Evolutionary conservation across 345 rosid species (phyloP).

Genomic region (Gossypium raimondii): DNA sequence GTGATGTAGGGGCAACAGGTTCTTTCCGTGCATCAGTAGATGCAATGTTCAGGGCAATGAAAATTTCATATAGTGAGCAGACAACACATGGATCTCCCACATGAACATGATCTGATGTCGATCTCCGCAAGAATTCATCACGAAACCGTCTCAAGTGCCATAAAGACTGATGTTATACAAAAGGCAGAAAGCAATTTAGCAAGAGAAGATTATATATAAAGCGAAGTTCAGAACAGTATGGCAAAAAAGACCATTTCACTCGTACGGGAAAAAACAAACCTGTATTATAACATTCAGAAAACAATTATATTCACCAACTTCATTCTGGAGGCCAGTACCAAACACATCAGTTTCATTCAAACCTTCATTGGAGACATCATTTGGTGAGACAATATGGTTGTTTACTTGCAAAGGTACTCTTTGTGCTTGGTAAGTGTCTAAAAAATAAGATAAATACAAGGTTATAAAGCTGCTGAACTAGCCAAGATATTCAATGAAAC

Average conservation of each 20-base stretch:
- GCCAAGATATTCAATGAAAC: not conserved
- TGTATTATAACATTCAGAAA: slow-evolving; percentile 97
- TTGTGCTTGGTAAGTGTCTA: slow-evolving; percentile 66
- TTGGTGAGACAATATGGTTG: slow-evolving; percentile 27
- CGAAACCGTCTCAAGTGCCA: slow-evolving; percentile 89
- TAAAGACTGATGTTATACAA: slow-evolving; percentile 53
- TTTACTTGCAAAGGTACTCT: slow-evolving; percentile 29
- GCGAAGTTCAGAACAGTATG: not conserved
- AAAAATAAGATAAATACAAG: slow-evolving; percentile 24
- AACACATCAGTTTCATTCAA: slow-evolving; percentile 37
- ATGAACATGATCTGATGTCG: slow-evolving; percentile 68
- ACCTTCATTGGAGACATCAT: slow-evolving; percentile 30
- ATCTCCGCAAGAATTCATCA: slow-evolving; percentile 71
- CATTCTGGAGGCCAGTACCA: slow-evolving; percentile 91
- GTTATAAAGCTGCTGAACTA: slow-evolving; percentile 11
- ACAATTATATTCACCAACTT: slow-evolving; percentile 95
- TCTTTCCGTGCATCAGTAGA: slow-evolving; percentile 52
- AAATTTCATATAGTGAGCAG: slow-evolving; percentile 74
- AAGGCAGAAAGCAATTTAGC: slow-evolving; percentile 9
- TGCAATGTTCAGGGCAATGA: slow-evolving; percentile 57
- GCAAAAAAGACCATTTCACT: not conserved
- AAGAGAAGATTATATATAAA: slow-evolving; percentile 4
- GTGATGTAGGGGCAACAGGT: slow-evolving; percentile 81
- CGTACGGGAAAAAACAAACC: slow-evolving; percentile 32
- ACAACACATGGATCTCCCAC: slow-evolving; percentile 95